Evolutionary conservation across 345 rosid genomes (phyloP).

Genomic region (Odontarrhena argentea): DNA sequence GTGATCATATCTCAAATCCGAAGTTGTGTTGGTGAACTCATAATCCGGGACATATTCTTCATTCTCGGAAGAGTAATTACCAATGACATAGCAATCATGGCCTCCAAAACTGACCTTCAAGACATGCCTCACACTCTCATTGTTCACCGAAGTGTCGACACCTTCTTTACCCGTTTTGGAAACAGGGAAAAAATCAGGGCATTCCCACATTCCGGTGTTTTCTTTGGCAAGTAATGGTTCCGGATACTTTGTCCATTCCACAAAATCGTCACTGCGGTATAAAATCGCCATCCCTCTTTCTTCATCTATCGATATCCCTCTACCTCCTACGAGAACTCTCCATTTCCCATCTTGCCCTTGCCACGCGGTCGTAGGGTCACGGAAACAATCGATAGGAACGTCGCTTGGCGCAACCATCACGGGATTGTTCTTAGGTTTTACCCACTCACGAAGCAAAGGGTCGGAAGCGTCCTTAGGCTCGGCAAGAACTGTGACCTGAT

Average conservation of each 20-base stretch:
- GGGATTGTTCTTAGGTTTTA: constrained; percentile 56
- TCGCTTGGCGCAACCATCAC: constrained; percentile 49
- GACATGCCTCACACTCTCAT: constrained; percentile 51
- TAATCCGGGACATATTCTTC: constrained; percentile 47
- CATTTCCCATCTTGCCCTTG: constrained; percentile 58
- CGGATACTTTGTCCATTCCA: constrained; percentile 42
- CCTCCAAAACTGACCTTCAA: constrained; percentile 54
- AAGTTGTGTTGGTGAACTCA: constrained; percentile 44
- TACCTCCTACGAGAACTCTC: constrained; percentile 54
- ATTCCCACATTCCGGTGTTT: constrained; percentile 68
- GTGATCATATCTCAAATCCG: constrained; percentile 61
- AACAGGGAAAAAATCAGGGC: constrained; percentile 68
- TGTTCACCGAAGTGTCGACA: constrained; percentile 49
- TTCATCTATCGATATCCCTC: neutral
- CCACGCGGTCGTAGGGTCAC: constrained; percentile 80
- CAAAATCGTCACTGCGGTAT: constrained; percentile 56
- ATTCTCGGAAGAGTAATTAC: constrained; percentile 48
- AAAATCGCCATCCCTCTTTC: constrained; percentile 49
- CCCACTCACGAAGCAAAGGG: constrained; percentile 66
- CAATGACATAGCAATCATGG: constrained; percentile 58
- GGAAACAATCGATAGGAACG: constrained; percentile 42
- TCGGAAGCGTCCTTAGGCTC: constrained; percentile 55
- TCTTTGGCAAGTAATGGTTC: constrained; percentile 43
- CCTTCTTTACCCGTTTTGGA: constrained; percentile 41
- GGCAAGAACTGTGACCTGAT: constrained; percentile 68